These are phyloP conservation scores for Aspergillus transmontanensis DNA, from an alignment of 2,329 filamentous ascomycete genomes.

Conservation along the genomic window DNA sequence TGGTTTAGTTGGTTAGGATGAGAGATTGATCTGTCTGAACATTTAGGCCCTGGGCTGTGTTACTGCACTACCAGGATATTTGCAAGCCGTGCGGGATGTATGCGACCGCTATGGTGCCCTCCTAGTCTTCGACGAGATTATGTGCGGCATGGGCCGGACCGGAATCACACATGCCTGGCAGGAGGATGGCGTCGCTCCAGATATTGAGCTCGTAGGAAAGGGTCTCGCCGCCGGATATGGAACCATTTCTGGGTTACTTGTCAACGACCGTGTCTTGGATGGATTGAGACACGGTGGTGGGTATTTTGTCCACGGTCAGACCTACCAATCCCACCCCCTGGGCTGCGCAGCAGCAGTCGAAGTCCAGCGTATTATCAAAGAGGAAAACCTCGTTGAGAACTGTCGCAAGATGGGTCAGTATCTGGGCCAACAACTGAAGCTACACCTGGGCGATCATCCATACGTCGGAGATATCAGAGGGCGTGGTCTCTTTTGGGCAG, in stretches of 20 bases:
- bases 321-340: slow-evolving; percentile 61
- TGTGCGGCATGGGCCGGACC: slow-evolving; percentile 61
- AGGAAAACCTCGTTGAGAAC: slow-evolving; percentile 57
- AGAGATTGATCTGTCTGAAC: not conserved
- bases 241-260: slow-evolving; percentile 53
- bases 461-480: slow-evolving; percentile 55
- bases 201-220: slow-evolving; percentile 60
- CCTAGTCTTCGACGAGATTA: slow-evolving; percentile 70
- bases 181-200: slow-evolving; percentile 54
- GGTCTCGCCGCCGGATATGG: slow-evolving; percentile 48
- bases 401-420: slow-evolving; percentile 10
- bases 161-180: slow-evolving; percentile 52
- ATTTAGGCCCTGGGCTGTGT: slow-evolving; percentile 61
- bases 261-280: slow-evolving; percentile 50
- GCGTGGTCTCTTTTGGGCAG: slow-evolving; percentile 57
- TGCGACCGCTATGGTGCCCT: slow-evolving; percentile 70
- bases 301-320: slow-evolving; percentile 55
- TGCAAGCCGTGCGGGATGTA: slow-evolving; percentile 63
- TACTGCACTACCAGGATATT: slow-evolving; percentile 64
- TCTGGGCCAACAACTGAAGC: slow-evolving; percentile 11
- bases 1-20: not conserved
- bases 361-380: slow-evolving; percentile 58
- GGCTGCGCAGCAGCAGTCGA: slow-evolving; percentile 59
- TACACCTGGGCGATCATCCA: slow-evolving; percentile 40
- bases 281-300: slow-evolving; percentile 37